Base-by-base conservation (phyloP, 2,329 filamentous ascomycete genomes). In the Xylariaceae sp. region DNA sequence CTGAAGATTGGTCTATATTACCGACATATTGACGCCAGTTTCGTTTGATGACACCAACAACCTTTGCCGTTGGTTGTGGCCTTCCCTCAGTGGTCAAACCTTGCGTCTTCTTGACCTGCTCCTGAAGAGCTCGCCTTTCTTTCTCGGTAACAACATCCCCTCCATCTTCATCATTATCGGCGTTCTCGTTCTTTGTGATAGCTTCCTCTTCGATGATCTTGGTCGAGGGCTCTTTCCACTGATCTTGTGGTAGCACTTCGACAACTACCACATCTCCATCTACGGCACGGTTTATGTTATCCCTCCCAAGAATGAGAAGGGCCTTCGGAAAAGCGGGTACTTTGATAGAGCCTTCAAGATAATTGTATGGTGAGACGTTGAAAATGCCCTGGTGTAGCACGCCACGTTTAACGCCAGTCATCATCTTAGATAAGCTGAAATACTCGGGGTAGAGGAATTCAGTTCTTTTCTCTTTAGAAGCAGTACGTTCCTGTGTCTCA, bases 1-100 rank as follows among this genome's bases (percentile, higher is more conserved):
- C 87, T 2, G 92, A 95, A 9, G 89, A 90, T 44, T 88, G 86
- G 69, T 99, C 94, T 51, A 99, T 88, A 68, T 97, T 92, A 2
- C 94, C 94, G 57, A 99, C 94, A 64, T 97, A 97, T 72, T 97
- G 95, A 56, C 94, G 84, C 94, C 94, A 99, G 72, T 97, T 97
- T 46, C 94, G 85, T 75, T 96, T 97, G 69, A 96, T 84, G 20
- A 97, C 81, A 41, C 94, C 94, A 6, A 97, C 91, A 10, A 99
- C 89, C 69, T 84, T 90, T 21, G 93, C 94, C 6, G 94, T 97
- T 6, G 94, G 94, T 65, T 97, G 92, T 2, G 91, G 85, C 43
- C 85, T 84, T 37, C 87, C 87, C 72, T 97, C 92, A 0, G 82
- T 81, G 48, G 78, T 84, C 67, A 88, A 87, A 46, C 85, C 88